Evolutionary conservation across 2,329 filamentous ascomycete genomes (phyloP).

Genomic region (Apiospora koreana): DNA sequence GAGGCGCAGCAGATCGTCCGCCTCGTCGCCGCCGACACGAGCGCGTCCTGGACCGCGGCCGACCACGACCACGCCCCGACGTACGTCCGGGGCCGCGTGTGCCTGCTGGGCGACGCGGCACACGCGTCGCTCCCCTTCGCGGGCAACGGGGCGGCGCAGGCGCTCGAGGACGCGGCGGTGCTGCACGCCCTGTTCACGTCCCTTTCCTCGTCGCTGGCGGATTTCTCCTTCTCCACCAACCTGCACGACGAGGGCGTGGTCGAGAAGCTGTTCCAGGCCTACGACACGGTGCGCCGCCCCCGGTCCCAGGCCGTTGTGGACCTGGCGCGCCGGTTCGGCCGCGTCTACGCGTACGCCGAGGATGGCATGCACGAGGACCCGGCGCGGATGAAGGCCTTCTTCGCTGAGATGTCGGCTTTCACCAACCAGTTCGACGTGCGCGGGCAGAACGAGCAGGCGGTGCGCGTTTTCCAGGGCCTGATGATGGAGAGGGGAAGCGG

Average conservation of each 20-base stretch:
- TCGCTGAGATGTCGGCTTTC: conserved; percentile 27
- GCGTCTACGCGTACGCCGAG: conserved; percentile 29
- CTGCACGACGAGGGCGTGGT: conserved; percentile 20
- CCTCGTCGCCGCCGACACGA: conserved; percentile 31
- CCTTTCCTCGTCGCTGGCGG: neutral
- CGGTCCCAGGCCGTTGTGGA: conserved; percentile 34
- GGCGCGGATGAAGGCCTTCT: conserved; percentile 27
- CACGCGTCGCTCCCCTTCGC: conserved; percentile 37
- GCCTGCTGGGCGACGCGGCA: conserved; percentile 36
- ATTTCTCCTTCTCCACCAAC: neutral
- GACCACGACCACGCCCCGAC: conserved; percentile 37
- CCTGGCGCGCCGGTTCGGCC: conserved; percentile 30
- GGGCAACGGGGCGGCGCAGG: conserved; percentile 38
- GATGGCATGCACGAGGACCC: conserved; percentile 33
- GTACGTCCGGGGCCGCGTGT: conserved; percentile 27
- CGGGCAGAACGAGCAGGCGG: conserved; percentile 28
- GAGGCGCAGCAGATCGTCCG: conserved; percentile 33
- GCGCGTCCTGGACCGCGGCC: conserved; percentile 31
- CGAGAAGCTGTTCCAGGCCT: conserved; percentile 28
- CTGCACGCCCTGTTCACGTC: conserved; percentile 27
- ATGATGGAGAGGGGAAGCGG: neutral
- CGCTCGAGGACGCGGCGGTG: conserved; percentile 37
- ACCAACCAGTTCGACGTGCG: conserved; percentile 33
- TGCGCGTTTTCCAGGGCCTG: conserved; percentile 19
- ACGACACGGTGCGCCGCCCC: conserved; percentile 27